Evolutionary conservation across 1,284 basidiomycete genomes (phyloP), one percentile per base, ranked within the genome.

Genomic region (Vanrija humicola): DNA sequence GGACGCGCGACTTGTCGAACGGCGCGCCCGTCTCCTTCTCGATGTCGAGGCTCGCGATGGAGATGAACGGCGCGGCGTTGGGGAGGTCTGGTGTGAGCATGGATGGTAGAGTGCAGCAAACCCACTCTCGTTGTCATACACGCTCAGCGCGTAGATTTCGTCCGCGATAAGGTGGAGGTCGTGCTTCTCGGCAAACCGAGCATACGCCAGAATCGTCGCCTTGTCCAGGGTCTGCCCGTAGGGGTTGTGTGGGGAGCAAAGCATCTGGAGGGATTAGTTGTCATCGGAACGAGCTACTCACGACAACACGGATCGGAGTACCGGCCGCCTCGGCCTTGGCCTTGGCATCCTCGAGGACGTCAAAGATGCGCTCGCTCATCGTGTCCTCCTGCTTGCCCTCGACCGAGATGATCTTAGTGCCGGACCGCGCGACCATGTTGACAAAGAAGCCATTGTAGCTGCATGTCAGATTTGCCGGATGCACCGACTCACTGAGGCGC

Each of bases 231-330:
- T 67, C 45, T 66, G 54, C 12, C 74, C 78, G 1, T 74, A 65
- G 0, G 77, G 78, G 60, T 79, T 79, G 51, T 78, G 74, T 3
- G 78, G 78, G 29, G 77, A 78, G 48, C 73, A 75, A 0, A 79
- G 62, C 43, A 79, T 68, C 68, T 70, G 55, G 10, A 23, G 21
- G 8, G 19, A 39, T 58, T 23, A 58, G 40, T 16, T 38, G 38
- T 14, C 6, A 21, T 7, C 23, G 9, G 18, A 6, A 16, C 16
- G 12, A 4, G 16, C 2, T 5, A 69, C 66, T 55, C 51, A 72
- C 67, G 6, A 73, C 60, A 0, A 68, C 71, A 29, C 71, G 59
- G 16, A 68, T 34, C 2, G 34, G 34, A 5, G 34, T 34, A 14
- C 34, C 34, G 12, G 34, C 62, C 18, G 53, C 62, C n/a, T 66